Conservation (phyloP, 148 eudicot species). For the Amaranthus cruentus region DNA sequence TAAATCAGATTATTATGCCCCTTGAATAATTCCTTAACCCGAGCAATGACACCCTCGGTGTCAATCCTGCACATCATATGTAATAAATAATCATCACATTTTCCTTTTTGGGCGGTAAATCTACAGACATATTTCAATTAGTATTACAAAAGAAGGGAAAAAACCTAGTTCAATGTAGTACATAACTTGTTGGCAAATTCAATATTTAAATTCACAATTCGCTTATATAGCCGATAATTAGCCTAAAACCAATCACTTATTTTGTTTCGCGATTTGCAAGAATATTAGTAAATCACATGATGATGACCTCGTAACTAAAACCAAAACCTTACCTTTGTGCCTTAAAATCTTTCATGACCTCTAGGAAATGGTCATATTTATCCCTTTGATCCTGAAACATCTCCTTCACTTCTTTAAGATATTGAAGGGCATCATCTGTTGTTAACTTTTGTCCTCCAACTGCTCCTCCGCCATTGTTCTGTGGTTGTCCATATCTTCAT, state of each 20-base stretch:
- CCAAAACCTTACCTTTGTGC: slow-evolving; percentile 61
- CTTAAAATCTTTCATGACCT: slow-evolving; percentile 97
- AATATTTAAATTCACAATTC: too few species aligned
- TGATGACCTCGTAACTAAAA: not conserved
- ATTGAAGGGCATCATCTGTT: slow-evolving; percentile 84
- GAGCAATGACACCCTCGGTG: slow-evolving; percentile 84
- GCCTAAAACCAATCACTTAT: too few species aligned
- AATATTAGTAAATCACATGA: not conserved
- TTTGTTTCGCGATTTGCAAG: too few species aligned
- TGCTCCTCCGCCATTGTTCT: slow-evolving; percentile 42
- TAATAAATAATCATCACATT: slow-evolving; percentile 9
- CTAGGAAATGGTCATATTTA: slow-evolving; percentile 90
- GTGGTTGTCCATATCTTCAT: slow-evolving; percentile 63
- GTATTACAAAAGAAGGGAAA: not conserved
- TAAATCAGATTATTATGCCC: slow-evolving; percentile 84
- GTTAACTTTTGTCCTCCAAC: slow-evolving; percentile 64
- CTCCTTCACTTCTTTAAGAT: slow-evolving; percentile 94
- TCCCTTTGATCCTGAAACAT: slow-evolving; percentile 89
- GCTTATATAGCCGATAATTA: too few species aligned
- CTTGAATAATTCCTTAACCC: slow-evolving; percentile 89
- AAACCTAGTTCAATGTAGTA: not conserved
- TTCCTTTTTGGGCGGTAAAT: not conserved
- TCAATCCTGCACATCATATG: slow-evolving; percentile 55
- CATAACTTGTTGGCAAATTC: too few species aligned
- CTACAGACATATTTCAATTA: not conserved